These are phyloP conservation scores for Colletotrichum ledebouriae DNA, from an alignment of 2,329 filamentous ascomycete genomes.

Conservation along the genomic window DNA sequence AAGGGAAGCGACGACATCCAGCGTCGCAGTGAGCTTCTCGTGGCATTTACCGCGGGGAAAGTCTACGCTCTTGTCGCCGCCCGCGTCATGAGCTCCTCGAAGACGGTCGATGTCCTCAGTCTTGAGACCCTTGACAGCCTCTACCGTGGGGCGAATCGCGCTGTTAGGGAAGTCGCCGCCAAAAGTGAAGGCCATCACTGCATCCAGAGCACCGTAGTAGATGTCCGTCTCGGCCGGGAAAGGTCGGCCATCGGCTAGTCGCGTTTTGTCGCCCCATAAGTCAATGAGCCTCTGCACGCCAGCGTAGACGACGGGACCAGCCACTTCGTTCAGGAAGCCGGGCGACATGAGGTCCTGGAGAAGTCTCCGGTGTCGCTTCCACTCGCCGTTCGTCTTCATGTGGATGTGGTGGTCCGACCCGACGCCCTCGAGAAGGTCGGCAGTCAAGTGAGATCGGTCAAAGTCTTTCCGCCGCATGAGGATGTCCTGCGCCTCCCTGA, in stretches of 20 bases:
- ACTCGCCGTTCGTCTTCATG: conserved; percentile 49
- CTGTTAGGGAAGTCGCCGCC: conserved; percentile 42
- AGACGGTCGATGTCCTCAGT: conserved; percentile 8
- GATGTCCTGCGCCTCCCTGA: conserved; percentile 54
- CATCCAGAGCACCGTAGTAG: conserved; percentile 49
- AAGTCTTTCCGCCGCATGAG: conserved; percentile 61
- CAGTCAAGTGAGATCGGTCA: conserved; percentile 50
- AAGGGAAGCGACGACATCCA: conserved; percentile 26
- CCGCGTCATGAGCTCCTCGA: background rate
- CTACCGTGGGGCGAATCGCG: conserved; percentile 11
- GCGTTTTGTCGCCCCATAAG: conserved; percentile 52
- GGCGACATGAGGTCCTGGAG: conserved; percentile 55
- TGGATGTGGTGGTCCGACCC: conserved; percentile 52
- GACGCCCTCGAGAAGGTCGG: conserved; percentile 50
- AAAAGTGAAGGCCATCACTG: conserved; percentile 49
- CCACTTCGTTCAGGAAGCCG: conserved; percentile 50
- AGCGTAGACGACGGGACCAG: conserved; percentile 52
- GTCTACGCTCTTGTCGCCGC: background rate
- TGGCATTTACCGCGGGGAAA: conserved; percentile 28
- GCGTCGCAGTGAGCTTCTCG: conserved; percentile 34
- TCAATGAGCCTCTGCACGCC: conserved; percentile 49
- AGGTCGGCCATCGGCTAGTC: conserved; percentile 49
- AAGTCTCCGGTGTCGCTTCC: conserved; percentile 51
- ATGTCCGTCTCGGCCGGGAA: conserved; percentile 50
- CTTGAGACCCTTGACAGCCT: conserved; percentile 1